phyloP scores from a whole-genome alignment of 2,329 filamentous ascomycete species.

The Falciphora oryzae region DNA sequence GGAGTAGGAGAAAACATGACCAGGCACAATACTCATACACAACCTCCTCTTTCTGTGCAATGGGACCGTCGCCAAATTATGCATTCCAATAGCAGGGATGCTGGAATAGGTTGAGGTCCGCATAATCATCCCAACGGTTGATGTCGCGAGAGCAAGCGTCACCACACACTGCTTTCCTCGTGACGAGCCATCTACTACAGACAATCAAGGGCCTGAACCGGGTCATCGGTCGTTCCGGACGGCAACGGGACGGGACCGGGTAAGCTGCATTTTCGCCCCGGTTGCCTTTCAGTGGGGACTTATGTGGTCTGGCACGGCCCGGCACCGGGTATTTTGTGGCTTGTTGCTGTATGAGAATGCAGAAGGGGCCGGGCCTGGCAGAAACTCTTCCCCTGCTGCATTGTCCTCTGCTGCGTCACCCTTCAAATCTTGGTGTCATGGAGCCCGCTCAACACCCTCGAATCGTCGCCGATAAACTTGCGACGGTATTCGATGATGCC shows the following conservation, averaged over 20 bases:
- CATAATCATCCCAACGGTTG: neutral
- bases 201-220: neutral
- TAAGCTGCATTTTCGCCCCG: neutral
- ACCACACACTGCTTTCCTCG: neutral
- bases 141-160: neutral
- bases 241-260: too few relatives aligned
- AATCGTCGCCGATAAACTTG: constrained; percentile 57
- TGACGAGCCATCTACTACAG: neutral
- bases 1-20: neutral
- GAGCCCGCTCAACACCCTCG: constrained; percentile 52
- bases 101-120: neutral
- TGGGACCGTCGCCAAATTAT: neutral
- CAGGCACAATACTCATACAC: neutral
- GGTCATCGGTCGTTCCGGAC: neutral
- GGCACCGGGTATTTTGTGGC: neutral
- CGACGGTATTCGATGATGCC: constrained; percentile 63
- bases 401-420: neutral
- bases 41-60: neutral
- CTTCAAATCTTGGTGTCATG: constrained; percentile 29
- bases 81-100: neutral
- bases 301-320: neutral
- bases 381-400: neutral
- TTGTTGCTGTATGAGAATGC: neutral
- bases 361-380: too few relatives aligned
- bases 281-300: neutral